These are phyloP conservation scores for Trichoderma erinaceum DNA, from an alignment of 495 filamentous ascomycete genomes.

Conservation along the genomic window DNA sequence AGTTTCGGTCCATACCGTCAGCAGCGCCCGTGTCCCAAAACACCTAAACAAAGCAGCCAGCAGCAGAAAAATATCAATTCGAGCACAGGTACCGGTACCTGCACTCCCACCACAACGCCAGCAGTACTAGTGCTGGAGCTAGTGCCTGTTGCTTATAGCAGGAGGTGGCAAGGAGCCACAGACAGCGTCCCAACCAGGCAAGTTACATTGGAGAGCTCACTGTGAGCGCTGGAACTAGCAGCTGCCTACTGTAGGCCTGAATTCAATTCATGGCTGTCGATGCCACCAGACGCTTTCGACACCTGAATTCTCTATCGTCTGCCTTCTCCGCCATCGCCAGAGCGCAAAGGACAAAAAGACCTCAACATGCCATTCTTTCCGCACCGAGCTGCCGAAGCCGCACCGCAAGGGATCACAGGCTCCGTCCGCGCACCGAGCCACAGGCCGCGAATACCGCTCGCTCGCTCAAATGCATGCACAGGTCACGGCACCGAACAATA, in stretches of 20 bases:
- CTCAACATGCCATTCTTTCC: neutral
- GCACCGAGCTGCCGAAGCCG: neutral
- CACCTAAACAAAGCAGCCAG: neutral
- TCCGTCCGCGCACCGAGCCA: neutral
- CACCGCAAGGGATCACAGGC: neutral
- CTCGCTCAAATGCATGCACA: neutral
- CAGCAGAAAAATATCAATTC: no score
- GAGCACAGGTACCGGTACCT: neutral
- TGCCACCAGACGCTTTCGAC: neutral
- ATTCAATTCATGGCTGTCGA: neutral
- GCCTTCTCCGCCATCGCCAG: neutral
- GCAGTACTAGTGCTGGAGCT: neutral
- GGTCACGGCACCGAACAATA: neutral
- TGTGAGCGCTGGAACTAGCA: neutral
- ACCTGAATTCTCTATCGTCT: neutral
- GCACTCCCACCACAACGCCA: neutral
- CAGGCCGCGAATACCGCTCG: neutral
- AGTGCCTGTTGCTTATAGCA: neutral
- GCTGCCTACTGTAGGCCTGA: neutral
- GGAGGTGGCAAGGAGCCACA: neutral
- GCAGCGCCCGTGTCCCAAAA: conserved; percentile 1
- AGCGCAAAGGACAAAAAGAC: neutral
- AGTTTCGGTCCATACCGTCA: conserved; percentile 11
- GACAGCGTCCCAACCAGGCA: neutral
- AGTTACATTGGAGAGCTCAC: neutral